These are phyloP conservation scores for Phallus indusiatus DNA, from an alignment of 768 basidiomycete genomes.

Conservation along the genomic window DNA sequence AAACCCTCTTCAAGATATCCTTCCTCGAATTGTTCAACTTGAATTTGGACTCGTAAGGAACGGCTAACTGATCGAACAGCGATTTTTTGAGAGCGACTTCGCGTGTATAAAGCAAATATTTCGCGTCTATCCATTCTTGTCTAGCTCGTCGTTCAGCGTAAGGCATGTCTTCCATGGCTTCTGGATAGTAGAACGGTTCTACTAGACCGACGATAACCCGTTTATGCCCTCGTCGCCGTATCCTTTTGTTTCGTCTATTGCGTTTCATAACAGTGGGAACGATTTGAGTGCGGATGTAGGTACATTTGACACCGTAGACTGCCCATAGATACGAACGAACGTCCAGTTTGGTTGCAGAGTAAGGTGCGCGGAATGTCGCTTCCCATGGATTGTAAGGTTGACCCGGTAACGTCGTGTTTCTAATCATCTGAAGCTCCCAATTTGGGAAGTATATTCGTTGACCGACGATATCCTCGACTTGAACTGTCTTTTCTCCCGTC, in stretches of 20 bases:
- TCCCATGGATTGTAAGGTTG: conserved; percentile 89
- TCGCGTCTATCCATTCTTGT: conserved; percentile 53
- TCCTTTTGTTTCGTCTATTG: conserved; percentile 25
- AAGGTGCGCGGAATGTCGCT: conserved; percentile 89
- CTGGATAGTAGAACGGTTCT: conserved; percentile 91
- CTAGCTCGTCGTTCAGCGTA: conserved; percentile 42
- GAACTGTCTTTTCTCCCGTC: conserved; percentile 25
- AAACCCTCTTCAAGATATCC: conserved; percentile 42
- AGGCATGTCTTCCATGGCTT: conserved; percentile 68
- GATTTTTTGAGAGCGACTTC: conserved; percentile 24
- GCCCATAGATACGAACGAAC: conserved; percentile 75
- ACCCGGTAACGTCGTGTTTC: conserved; percentile 68
- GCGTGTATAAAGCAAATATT: conserved; percentile 18
- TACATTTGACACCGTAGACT: conserved; percentile 82
- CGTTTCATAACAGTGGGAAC: conserved; percentile 56
- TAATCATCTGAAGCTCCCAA: conserved; percentile 69
- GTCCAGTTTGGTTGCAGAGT: conserved; percentile 86
- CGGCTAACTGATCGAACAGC: conserved; percentile 27
- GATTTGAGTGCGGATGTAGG: conserved; percentile 93
- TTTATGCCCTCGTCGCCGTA: conserved; percentile 53
- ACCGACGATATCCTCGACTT: conserved; percentile 52
- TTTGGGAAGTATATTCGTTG: conserved; percentile 87
- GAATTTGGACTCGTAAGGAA: conserved; percentile 30
- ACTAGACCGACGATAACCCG: conserved; percentile 86
- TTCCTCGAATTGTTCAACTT: conserved; percentile 29